These are phyloP conservation scores for Rhododendron ovatum DNA, from an alignment of 148 eudicot genomes.

Conservation along the genomic window DNA sequence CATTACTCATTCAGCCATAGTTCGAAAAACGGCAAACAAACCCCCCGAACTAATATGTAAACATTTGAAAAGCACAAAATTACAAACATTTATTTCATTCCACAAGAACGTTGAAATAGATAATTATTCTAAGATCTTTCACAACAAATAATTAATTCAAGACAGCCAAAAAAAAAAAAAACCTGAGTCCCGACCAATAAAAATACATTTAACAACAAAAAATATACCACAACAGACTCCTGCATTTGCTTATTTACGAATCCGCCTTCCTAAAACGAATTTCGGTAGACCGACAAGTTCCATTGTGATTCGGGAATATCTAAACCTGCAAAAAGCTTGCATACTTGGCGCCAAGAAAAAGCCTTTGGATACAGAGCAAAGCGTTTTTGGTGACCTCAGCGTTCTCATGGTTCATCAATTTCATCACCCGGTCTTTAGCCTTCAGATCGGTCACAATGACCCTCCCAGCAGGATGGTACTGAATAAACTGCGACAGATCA, in stretches of 20 bases:
- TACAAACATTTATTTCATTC: not conserved
- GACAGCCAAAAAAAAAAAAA: not conserved
- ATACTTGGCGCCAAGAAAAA: slow-evolving; percentile 94
- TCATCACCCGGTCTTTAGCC: slow-evolving; percentile 96
- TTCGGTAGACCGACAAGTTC: not conserved
- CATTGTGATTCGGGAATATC: not conserved
- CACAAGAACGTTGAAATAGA: not conserved
- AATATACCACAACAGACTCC: not conserved
- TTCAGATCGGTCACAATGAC: slow-evolving; percentile 78
- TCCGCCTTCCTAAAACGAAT: not conserved
- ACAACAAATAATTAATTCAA: slow-evolving; percentile 10
- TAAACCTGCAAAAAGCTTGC: slow-evolving; percentile 95
- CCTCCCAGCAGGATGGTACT: slow-evolving; percentile 92
- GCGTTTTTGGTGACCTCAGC: slow-evolving; percentile 93
- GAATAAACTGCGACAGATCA: slow-evolving; percentile 95
- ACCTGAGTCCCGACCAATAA: not conserved
- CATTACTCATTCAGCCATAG: not conserved
- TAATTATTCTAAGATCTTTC: not conserved
- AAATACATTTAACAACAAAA: not conserved
- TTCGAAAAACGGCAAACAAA: not conserved
- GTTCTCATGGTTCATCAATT: slow-evolving; percentile 86
- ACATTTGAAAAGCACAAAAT: not conserved
- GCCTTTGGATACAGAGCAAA: slow-evolving; percentile 94
- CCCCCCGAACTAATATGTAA: not conserved
- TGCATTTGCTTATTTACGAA: not conserved